Percentiles rank a stretch among this genome's conserved stretches.
Conservation (phyloP, 352 stramenopile species). For the Thraustochytrium striatum region DNA sequence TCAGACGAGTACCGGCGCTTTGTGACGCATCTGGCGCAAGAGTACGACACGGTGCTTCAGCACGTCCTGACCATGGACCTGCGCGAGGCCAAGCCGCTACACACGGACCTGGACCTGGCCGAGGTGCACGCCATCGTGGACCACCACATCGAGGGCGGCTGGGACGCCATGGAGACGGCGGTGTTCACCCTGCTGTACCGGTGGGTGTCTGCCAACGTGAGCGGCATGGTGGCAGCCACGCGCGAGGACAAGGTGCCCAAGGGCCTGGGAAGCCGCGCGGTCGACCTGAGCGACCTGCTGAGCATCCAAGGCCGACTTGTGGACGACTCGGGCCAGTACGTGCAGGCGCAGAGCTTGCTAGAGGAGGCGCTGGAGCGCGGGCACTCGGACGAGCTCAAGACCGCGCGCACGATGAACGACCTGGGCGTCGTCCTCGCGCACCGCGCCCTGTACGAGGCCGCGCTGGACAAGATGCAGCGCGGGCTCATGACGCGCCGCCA, state of each 20-base stretch:
- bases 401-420: not conserved
- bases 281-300: not conserved
- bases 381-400: not conserved
- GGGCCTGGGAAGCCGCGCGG: not conserved
- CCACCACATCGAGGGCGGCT: not conserved
- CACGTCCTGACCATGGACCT: constrained; percentile 21
- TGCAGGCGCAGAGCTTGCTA: not conserved
- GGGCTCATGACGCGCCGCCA: not conserved
- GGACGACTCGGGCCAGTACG: not conserved
- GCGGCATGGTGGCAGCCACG: not conserved
- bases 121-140: too few species aligned
- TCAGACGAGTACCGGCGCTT: not conserved
- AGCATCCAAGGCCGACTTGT: not conserved
- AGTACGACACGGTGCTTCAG: constrained; percentile 12
- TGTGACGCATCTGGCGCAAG: not conserved
- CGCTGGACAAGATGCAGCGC: not conserved
- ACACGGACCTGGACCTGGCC: too few species aligned
- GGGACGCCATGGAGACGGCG: not conserved
- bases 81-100: too few species aligned
- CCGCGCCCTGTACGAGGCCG: not conserved
- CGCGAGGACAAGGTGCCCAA: not conserved
- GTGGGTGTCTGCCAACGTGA: not conserved
- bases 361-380: not conserved
- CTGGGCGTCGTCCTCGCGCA: not conserved
- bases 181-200: not conserved